Base-by-base conservation (phyloP, 1,284 basidiomycete genomes). In the Grifola frondosa region DNA sequence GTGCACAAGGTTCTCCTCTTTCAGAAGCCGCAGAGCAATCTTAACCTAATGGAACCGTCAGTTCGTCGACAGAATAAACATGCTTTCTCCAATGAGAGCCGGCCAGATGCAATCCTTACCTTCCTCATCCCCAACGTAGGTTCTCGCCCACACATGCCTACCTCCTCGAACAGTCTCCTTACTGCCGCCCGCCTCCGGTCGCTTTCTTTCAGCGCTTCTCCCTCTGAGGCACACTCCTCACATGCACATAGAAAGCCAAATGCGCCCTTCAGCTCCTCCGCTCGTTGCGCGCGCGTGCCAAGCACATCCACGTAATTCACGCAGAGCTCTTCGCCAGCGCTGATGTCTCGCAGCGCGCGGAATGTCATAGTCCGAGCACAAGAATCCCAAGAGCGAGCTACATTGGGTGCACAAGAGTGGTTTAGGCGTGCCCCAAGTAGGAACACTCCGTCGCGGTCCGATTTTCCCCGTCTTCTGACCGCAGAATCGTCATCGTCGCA, bases 231-330 rank as follows among this genome's bases (percentile, higher is more conserved):
- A 26, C 75, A 79, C 38, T 67, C 64, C 22, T 57, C 50, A 56
- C 80, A 83, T 3, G 48, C 54, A 49, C 80, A 83, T 15, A 62
- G 64, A 48, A 83, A 83, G 50, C 75, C 80, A 72, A 78, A 81
- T 20, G 68, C 69, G 20, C 58, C 57, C 31, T 63, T 57, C 25
- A 80, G 59, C 38, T 70, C 62, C 23, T 57, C 53, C 30, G 62
- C 58, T 32, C 78, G 67, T 42, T 71, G 62, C 19, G 49, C 49
- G 10, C 66, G 66, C 1, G 59, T 49, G 20, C 68, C 70, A 19
- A 72, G 60, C 6, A 70, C 55, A 45, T 79, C 72, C 35, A 75
- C 67, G 52, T 83, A 83, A 45, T 68, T 76, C 49, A 76, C 78
- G 54, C 77, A 80, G 28, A 83, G 59, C 47, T 83, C 81, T 44